Percentiles rank a stretch among this genome's conserved stretches.
phyloP scores from a whole-genome alignment of 805 yeast species.

The Yarrowia sp. region DNA sequence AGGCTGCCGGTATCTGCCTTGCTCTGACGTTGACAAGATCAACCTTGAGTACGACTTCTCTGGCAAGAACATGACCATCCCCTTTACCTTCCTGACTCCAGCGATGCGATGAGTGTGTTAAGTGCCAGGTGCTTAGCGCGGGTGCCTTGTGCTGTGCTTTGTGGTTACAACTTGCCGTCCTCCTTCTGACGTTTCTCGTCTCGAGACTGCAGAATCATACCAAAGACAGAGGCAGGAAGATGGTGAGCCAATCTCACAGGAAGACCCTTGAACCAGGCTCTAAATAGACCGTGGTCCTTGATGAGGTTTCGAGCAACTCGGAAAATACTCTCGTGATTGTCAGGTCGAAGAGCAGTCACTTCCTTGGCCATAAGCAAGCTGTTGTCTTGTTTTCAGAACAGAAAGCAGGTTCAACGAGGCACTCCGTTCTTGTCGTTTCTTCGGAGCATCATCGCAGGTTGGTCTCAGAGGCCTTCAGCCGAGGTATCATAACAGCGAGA shows the following conservation, averaged over 20 bases:
- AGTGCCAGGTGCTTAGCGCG: no score
- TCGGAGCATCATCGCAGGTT: no score
- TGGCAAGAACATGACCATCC: conserved; percentile 24
- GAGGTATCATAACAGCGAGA: no score
- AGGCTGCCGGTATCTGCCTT: conserved; percentile 45
- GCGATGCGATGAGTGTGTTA: neutral
- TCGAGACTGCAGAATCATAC: conserved; percentile 24
- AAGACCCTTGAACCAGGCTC: conserved; percentile 38
- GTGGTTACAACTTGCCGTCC: conserved; percentile 40
- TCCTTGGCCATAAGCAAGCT: conserved; percentile 26
- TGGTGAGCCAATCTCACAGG: conserved; percentile 33
- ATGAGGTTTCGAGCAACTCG: conserved; percentile 31
- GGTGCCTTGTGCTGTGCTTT: neutral
- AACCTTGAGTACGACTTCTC: conserved; percentile 17
- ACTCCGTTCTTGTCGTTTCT: no score
- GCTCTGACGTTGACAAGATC: neutral
- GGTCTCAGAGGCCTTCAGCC: no score
- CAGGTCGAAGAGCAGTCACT: conserved; percentile 33
- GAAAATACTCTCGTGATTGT: conserved; percentile 29
- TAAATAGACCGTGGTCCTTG: conserved; percentile 16
- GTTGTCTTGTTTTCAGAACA: conserved; percentile 32
- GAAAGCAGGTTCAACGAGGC: conserved; percentile 25
- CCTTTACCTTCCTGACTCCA: neutral
- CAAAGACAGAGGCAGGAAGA: conserved; percentile 27
- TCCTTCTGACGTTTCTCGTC: conserved; percentile 28